Conservation (phyloP, 176 grass and related monocot species). For the Alloteropsis semialata region DNA sequence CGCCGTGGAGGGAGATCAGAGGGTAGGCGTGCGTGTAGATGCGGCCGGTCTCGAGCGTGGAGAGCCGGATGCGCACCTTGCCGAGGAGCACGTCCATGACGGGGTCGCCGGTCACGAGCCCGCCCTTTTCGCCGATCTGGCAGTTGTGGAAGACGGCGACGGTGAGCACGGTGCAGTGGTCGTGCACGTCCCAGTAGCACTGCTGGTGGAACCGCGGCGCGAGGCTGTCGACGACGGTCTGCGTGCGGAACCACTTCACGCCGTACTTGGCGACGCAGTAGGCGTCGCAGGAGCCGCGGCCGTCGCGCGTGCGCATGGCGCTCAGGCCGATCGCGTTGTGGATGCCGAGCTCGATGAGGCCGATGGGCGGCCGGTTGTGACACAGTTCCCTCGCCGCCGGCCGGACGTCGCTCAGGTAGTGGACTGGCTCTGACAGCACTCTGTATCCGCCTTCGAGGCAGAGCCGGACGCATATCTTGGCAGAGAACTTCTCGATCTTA, state of each 20-base stretch:
- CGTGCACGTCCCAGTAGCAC: conserved; percentile 80
- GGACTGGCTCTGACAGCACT: conserved; percentile 50
- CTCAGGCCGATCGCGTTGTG: conserved; percentile 52
- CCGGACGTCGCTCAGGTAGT: conserved; percentile 61
- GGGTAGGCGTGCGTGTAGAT: conserved; percentile 78
- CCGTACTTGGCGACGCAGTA: conserved; percentile 90
- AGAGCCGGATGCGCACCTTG: conserved; percentile 78
- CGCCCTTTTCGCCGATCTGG: conserved; percentile 63
- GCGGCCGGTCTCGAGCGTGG: conserved; percentile 72
- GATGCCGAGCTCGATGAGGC: conserved; percentile 76
- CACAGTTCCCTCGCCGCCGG: conserved; percentile 57
- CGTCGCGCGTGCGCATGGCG: conserved; percentile 55
- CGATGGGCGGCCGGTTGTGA: conserved; percentile 37
- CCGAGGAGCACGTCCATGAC: conserved; percentile 72
- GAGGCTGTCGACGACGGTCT: conserved; percentile 67
- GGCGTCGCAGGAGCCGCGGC: conserved; percentile 60
- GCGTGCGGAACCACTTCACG: conserved; percentile 76
- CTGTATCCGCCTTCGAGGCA: conserved; percentile 58
- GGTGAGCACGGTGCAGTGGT: conserved; percentile 74
- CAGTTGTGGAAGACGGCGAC: conserved; percentile 85
- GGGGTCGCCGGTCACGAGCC: conserved; percentile 35
- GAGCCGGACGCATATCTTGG: conserved; percentile 43
- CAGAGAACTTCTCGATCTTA: conserved; percentile 51
- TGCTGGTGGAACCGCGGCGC: conserved; percentile 75
- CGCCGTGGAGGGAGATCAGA: conserved; percentile 55